Evolutionary conservation across 2,329 filamentous ascomycete genomes (phyloP), one percentile per base, ranked within the genome.

Genomic region (Metarhizium guizhouense): DNA sequence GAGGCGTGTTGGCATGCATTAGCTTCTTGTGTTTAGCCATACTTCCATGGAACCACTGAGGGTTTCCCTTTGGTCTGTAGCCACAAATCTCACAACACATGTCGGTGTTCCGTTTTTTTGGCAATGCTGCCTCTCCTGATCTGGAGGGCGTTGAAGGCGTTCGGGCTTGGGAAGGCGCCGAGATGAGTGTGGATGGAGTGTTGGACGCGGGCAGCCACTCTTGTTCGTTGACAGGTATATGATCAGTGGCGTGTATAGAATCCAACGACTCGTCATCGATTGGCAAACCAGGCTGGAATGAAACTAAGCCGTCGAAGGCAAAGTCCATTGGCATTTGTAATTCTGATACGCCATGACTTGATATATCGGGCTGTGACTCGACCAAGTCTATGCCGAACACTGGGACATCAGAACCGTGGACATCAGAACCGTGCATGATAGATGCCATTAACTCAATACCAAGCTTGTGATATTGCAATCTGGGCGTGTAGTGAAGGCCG

Each of bases 11-110:
- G 52, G 76, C 75, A 65, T 83, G 80, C 65, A 80, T 76, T 57
- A 77, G 68, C 64, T 77, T 80, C 69, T 72, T 80, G 64, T 83
- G 80, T 65, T 82, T 83, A 51, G 78, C 74, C 79, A 83, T 80
- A 63, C 77, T 81, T 6, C 79, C 79, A 48, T 75, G 75, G 63
- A 82, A 82, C 80, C 80, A 82, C 56, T 76, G 73, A n/a, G 79
- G 78, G 51, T 80, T 73, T 4, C 80, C 80, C 59, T 77, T 79
- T 1, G 80, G 80, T 10, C 77, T 72, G 65, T 82, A 82, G 3
- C 75, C 77, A 58, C 80, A 83, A 18, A 79, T 67, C 25, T 76
- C 73, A 61, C 80, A 82, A 59, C 71, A 71, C 52, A 72, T 71
- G 50, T 74, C 65, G 0, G 77, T 72, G 57, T 78, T 76, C 1